A percentile compares a stretch with the other conserved stretches of the same genome.
Conservation (phyloP, 2,329 filamentous ascomycete genomes). For the Pseudophaeomoniella oleicola region DNA sequence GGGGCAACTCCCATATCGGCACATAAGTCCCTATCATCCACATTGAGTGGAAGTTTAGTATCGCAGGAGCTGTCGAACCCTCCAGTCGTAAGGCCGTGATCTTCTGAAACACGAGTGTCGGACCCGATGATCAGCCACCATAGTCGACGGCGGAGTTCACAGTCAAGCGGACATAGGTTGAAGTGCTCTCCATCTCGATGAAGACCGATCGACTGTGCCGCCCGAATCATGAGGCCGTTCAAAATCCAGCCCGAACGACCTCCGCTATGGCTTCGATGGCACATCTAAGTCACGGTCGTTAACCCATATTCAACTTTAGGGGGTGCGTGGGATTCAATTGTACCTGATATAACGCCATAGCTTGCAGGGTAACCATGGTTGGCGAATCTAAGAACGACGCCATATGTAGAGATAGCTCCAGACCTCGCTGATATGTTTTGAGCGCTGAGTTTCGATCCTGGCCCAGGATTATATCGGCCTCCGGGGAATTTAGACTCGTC, state of each 20-base stretch:
- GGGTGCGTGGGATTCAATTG: neutral
- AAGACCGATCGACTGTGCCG: conserved; percentile 37
- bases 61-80: conserved; percentile 34
- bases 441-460: conserved; percentile 7
- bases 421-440: conserved; percentile 12
- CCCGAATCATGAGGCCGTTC: conserved; percentile 36
- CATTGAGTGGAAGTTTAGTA: conserved; percentile 40
- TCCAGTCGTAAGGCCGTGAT: conserved; percentile 39
- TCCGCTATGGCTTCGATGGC: conserved; percentile 11
- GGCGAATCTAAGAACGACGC: conserved; percentile 27
- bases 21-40: conserved; percentile 38
- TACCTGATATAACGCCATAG: conserved; percentile 24
- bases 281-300: conserved; percentile 8
- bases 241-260: conserved; percentile 28
- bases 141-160: conserved; percentile 37
- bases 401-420: conserved; percentile 25
- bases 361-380: conserved; percentile 17
- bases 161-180: conserved; percentile 34
- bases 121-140: conserved; percentile 42
- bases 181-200: conserved; percentile 38
- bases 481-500: conserved; percentile 9
- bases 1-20: conserved; percentile 35
- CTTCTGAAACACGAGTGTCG: conserved; percentile 40
- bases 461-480: conserved; percentile 8
- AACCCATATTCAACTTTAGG: neutral